A percentile compares a stretch with the other conserved stretches of the same genome.
These are phyloP conservation scores for Cadophora sp. DNA, from an alignment of 2,329 filamentous ascomycete species.

Conservation along the genomic window DNA sequence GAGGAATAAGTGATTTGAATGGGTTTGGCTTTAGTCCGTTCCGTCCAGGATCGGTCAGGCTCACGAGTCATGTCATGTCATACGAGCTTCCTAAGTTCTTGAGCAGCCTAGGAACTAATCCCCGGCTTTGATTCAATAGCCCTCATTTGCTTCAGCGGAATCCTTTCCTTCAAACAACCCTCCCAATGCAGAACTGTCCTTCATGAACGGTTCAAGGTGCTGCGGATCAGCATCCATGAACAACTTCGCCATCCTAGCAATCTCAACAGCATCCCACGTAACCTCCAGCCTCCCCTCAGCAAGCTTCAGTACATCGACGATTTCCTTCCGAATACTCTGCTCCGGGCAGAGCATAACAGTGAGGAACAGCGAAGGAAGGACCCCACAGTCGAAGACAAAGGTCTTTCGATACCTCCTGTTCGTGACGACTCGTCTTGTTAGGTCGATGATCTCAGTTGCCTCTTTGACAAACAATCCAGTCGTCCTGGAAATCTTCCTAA, in stretches of 20 bases:
- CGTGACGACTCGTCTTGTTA: conserved; percentile 20
- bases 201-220: too few species aligned
- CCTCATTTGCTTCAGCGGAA: too few species aligned
- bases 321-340: conserved; percentile 28
- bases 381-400: conserved; percentile 36
- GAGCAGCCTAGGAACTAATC: too few species aligned
- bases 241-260: conserved; percentile 28
- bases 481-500: conserved; percentile 22
- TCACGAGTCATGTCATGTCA: too few species aligned
- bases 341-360: conserved; percentile 29
- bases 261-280: conserved; percentile 32
- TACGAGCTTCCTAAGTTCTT: too few species aligned
- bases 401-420: conserved; percentile 30
- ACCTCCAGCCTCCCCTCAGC: conserved; percentile 32
- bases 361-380: conserved; percentile 35
- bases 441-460: conserved; percentile 31
- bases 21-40: too few species aligned
- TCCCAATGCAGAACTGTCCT: too few species aligned
- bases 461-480: conserved; percentile 16
- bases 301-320: conserved; percentile 28
- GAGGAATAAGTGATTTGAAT: too few species aligned
- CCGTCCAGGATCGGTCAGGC: too few species aligned
- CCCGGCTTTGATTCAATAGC: too few species aligned
- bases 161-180: too few species aligned
- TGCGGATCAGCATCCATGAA: too few species aligned